Evolutionary conservation across 192 early-diverging fungal genomes (phyloP).

Genomic region (Spinellus fusiger): DNA sequence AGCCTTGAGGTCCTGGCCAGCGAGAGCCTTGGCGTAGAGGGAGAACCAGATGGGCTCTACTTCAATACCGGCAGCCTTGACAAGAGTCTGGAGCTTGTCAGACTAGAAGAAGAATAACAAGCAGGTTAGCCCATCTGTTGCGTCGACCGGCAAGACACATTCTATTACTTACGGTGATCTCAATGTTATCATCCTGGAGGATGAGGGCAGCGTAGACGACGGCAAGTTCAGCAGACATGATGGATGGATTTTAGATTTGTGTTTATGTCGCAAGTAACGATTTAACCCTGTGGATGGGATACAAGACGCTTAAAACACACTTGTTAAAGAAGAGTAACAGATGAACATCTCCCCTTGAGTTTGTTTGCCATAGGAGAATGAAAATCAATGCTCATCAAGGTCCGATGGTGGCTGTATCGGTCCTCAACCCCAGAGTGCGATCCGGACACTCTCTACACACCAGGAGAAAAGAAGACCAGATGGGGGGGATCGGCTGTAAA

Average conservation of each 20-base stretch:
- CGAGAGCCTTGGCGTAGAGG: constrained; percentile 96
- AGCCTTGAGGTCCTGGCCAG: constrained; percentile 80
- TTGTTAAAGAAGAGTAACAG: not conserved
- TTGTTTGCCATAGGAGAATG: not conserved
- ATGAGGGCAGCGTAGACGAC: constrained; percentile 93
- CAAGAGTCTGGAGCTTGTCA: constrained; percentile 85
- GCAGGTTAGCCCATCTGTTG: not conserved
- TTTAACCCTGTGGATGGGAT: constrained; percentile 9
- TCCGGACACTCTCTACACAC: no score
- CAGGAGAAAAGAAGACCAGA: no score
- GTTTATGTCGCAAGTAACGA: constrained; percentile 11
- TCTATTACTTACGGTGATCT: constrained; percentile 75
- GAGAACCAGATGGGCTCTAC: constrained; percentile 89
- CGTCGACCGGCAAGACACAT: not conserved
- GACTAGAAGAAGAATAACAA: constrained; percentile 49
- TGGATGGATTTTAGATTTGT: not conserved
- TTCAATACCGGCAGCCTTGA: constrained; percentile 79
- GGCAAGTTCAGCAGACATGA: constrained; percentile 70
- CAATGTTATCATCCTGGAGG: constrained; percentile 92
- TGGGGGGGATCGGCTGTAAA: no score
- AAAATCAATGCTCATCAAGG: not conserved
- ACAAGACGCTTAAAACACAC: constrained; percentile 11
- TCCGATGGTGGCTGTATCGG: no score
- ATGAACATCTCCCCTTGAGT: not conserved
- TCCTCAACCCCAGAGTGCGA: no score